Percentiles rank a stretch among this genome's conserved stretches.
Conservation (phyloP, 345 rosid species). For the Rhodamnia argentea region DNA sequence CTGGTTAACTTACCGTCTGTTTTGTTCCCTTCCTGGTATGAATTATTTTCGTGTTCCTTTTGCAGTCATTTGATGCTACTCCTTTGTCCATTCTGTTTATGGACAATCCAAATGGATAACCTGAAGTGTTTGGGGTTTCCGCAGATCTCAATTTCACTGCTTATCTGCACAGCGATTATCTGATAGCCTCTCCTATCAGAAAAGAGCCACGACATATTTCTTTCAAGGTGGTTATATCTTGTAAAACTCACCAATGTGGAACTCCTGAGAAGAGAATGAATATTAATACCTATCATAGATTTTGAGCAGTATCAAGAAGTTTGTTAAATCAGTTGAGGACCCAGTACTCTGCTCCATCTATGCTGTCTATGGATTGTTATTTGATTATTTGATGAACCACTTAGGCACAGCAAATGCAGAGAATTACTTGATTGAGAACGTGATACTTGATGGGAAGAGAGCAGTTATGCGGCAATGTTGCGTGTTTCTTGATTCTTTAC, state of each 20-base stretch:
- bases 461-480: background rate
- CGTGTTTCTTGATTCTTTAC: background rate
- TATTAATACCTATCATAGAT: no score
- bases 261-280: background rate
- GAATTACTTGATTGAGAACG: background rate
- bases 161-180: constrained; percentile 65
- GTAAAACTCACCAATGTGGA: background rate
- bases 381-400: background rate
- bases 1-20: background rate
- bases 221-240: constrained; percentile 30
- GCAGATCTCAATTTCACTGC: constrained; percentile 68
- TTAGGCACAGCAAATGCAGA: background rate
- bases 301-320: background rate
- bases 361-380: background rate
- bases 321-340: background rate
- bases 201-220: constrained; percentile 55
- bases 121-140: constrained; percentile 62
- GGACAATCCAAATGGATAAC: constrained; percentile 65
- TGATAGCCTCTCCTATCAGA: constrained; percentile 38
- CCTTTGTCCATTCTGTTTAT: constrained; percentile 60
- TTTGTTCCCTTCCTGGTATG: background rate
- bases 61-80: constrained; percentile 53
- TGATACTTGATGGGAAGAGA: background rate
- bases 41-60: background rate
- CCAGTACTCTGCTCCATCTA: background rate